phyloP scores from a whole-genome alignment of 2,329 filamentous ascomycete genomes.

The Parascedosporium putredinis region DNA sequence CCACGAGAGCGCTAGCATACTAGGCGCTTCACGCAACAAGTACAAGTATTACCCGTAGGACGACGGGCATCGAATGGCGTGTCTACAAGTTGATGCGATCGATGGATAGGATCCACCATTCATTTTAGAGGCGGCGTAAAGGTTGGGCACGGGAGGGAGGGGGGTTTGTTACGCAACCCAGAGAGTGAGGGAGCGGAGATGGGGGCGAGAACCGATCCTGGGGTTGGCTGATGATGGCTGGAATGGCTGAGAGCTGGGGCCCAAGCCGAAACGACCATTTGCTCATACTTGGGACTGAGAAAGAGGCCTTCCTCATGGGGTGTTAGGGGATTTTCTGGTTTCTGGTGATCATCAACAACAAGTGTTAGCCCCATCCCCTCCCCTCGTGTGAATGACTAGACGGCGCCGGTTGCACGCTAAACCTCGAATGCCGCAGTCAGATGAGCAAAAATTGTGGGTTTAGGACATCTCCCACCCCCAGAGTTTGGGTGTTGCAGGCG shows the following conservation, averaged over 20 bases:
- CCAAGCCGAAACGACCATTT: too few species aligned
- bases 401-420: background rate
- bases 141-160: too few species aligned
- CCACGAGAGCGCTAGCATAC: too few species aligned
- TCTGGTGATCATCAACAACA: background rate
- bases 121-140: background rate
- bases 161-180: too few species aligned
- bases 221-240: background rate
- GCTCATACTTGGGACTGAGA: too few species aligned
- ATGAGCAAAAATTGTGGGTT: background rate
- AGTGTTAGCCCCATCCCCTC: too few species aligned
- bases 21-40: too few species aligned
- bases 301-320: background rate
- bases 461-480: background rate
- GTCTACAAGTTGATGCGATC: too few species aligned
- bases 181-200: background rate
- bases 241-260: too few species aligned
- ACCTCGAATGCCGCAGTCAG: background rate
- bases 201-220: background rate
- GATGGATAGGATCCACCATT: background rate
- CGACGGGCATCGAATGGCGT: too few species aligned
- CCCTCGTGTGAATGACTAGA: background rate
- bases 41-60: too few species aligned
- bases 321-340: background rate
- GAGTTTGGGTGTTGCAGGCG: background rate